Percentiles rank a stretch among this genome's conserved stretches.
phyloP scores from a whole-genome alignment of 2,329 filamentous ascomycete genomes.

The Ceratocystis harringtonii region DNA sequence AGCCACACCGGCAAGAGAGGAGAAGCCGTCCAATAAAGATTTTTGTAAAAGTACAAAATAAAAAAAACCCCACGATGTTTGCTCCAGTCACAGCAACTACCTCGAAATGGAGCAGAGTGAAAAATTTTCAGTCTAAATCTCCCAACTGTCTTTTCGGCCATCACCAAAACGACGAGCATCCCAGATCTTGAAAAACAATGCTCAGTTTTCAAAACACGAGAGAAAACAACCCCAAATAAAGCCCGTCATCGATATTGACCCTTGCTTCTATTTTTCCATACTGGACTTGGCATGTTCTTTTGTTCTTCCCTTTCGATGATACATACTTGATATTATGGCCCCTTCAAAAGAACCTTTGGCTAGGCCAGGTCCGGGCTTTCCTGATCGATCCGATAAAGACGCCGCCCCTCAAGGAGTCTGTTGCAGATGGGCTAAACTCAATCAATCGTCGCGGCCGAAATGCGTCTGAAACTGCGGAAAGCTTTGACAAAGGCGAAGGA shows the following conservation, averaged over 20 bases:
- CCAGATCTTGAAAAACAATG: neutral
- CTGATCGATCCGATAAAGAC: constrained; percentile 6
- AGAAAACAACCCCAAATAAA: neutral
- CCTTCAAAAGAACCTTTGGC: constrained; percentile 5
- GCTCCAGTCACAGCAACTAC: no score
- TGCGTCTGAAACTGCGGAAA: no score
- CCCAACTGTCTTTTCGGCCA: neutral
- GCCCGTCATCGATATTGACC: constrained; percentile 4
- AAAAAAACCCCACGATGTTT: no score
- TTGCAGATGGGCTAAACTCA: neutral
- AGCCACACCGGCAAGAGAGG: no score
- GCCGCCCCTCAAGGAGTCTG: neutral
- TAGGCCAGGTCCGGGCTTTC: constrained; percentile 2
- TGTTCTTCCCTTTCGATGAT: neutral
- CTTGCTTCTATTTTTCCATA: neutral
- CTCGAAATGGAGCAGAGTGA: no score
- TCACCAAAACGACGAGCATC: neutral
- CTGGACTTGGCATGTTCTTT: constrained; percentile 6
- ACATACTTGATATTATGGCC: neutral
- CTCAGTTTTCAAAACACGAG: neutral
- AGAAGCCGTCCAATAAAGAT: no score
- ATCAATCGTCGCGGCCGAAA: neutral
- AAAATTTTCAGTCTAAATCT: neutral
- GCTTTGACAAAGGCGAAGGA: no score
- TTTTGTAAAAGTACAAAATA: no score